Percentiles rank a stretch among this genome's conserved stretches.
phyloP scores from a whole-genome alignment of 345 rosid genomes.

The Garcia nutans region DNA sequence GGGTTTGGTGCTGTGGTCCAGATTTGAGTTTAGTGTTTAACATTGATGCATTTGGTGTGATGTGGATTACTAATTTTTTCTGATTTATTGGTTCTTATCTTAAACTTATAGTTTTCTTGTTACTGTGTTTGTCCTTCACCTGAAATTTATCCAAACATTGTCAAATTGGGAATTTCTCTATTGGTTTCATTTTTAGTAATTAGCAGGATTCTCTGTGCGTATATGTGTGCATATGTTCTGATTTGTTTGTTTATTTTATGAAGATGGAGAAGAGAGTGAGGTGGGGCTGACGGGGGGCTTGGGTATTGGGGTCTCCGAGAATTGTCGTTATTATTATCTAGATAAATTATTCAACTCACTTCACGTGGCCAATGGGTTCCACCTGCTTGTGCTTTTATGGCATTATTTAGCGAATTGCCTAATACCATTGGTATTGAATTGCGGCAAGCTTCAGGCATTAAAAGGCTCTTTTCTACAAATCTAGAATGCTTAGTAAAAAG shows the following conservation, averaged over 20 bases:
- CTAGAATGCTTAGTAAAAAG: background rate
- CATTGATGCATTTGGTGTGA: background rate
- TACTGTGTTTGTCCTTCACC: background rate
- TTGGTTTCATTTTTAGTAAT: background rate
- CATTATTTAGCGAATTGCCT: background rate
- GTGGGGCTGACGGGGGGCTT: background rate
- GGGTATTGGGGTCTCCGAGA: background rate
- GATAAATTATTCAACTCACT: background rate
- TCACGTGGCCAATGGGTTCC: conserved; percentile 13
- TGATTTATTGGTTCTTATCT: background rate
- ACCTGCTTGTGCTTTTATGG: background rate
- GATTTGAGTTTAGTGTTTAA: background rate
- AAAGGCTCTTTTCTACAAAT: background rate
- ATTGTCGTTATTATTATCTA: background rate
- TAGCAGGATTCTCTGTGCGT: background rate
- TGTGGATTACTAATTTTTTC: background rate
- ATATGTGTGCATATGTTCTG: too few species aligned
- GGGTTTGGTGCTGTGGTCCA: background rate
- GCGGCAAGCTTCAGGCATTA: too few species aligned
- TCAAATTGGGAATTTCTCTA: background rate
- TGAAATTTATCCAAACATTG: background rate
- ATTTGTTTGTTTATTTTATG: too few species aligned
- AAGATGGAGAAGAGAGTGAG: background rate
- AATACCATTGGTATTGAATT: background rate
- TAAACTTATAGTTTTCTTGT: too few species aligned